These are phyloP conservation scores for Sclerotinia spermophila DNA, from an alignment of 2,329 filamentous ascomycete species.

Conservation along the genomic window DNA sequence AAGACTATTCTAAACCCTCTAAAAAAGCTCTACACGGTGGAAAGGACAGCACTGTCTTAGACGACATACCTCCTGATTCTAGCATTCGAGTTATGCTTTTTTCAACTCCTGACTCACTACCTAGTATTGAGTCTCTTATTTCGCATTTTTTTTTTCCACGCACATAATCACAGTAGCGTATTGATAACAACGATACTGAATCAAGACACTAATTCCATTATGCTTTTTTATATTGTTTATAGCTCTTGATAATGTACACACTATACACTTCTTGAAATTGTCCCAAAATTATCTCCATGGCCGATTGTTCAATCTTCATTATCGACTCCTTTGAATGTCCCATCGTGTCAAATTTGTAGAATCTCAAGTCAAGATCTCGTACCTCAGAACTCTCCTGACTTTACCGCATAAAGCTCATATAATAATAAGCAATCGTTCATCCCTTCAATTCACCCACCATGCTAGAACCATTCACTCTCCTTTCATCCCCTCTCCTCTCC, in stretches of 20 bases:
- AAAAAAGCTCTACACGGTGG: background rate
- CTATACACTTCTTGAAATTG: background rate
- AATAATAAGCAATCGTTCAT: background rate
- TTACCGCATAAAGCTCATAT: background rate
- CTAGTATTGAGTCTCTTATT: too few relatives aligned
- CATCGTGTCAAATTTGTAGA: background rate
- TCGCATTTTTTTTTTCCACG: background rate
- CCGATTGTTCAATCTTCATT: background rate
- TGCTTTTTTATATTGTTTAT: background rate
- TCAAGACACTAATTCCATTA: background rate
- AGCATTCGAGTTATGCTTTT: background rate
- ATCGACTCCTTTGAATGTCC: background rate
- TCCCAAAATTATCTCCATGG: conserved; percentile 1
- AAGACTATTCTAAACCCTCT: background rate
- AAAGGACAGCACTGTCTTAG: accelerated
- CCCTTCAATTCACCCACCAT: background rate
- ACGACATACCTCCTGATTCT: background rate
- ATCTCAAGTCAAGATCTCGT: background rate
- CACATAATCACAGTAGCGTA: background rate
- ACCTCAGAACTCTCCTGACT: background rate
- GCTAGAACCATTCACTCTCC: too few relatives aligned
- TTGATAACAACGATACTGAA: background rate
- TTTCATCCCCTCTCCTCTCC: background rate
- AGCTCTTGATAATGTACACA: conserved; percentile 1
- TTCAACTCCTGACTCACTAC: background rate